Evolutionary conservation across 257 asterid species (phyloP).

Genomic region (Orobanche coerulescens): DNA sequence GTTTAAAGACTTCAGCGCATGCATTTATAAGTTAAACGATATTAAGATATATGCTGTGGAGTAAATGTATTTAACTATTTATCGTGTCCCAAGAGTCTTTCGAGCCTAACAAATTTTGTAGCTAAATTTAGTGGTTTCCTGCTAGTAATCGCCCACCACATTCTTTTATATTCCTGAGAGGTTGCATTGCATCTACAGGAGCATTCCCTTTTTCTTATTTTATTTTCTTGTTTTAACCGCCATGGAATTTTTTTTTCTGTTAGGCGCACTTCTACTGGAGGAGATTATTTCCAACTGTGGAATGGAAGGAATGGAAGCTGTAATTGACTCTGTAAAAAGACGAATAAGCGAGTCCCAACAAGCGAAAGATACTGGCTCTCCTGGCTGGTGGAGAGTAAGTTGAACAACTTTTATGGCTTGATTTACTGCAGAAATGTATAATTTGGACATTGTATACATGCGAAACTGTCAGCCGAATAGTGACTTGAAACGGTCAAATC

Average conservation of each 20-base stretch:
- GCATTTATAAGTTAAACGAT: background rate
- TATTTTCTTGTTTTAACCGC: too few species aligned
- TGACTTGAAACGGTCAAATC: background rate
- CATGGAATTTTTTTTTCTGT: constrained; percentile 12
- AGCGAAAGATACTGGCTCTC: constrained; percentile 60
- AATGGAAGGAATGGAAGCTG: constrained; percentile 68
- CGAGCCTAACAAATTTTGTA: background rate
- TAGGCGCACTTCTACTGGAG: constrained; percentile 82
- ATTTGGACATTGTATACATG: constrained; percentile 8
- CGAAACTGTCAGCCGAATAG: background rate
- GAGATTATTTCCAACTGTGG: constrained; percentile 65
- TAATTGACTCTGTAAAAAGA: constrained; percentile 64
- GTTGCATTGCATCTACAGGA: background rate
- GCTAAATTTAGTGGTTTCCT: background rate
- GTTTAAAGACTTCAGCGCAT: background rate
- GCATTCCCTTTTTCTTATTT: background rate
- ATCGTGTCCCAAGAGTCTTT: background rate
- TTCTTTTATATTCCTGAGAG: background rate
- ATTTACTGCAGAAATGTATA: background rate
- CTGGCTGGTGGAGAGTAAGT: constrained; percentile 98
- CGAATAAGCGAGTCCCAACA: constrained; percentile 79
- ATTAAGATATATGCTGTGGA: constrained; percentile 7
- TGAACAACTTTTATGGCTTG: constrained; percentile 8
- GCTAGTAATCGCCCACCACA: background rate
- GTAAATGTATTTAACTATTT: background rate